phyloP scores from a whole-genome alignment of 129 eudicot species.

The Saussurea involucrata region DNA sequence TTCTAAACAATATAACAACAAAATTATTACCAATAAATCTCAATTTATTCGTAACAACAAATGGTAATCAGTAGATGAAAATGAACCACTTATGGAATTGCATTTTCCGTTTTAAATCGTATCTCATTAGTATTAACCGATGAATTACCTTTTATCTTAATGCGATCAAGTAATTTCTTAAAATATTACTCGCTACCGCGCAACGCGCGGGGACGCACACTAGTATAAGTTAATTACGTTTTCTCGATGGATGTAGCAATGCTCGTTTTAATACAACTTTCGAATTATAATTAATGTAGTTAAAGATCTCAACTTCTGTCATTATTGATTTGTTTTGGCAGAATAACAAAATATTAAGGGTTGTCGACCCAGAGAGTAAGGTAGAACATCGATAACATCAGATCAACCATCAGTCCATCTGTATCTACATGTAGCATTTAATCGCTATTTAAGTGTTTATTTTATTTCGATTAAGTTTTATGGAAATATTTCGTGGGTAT shows the following conservation, averaged over 20 bases:
- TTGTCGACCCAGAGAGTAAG: background rate
- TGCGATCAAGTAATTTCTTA: too few relatives aligned
- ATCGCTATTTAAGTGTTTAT: background rate
- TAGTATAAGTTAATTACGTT: background rate
- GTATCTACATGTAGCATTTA: background rate
- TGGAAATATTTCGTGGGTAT: background rate
- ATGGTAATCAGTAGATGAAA: too few relatives aligned
- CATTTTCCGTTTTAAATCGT: too few relatives aligned
- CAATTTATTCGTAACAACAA: too few relatives aligned
- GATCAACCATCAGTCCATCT: background rate
- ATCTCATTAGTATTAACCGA: too few relatives aligned
- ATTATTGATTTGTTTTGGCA: background rate
- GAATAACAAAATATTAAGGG: background rate
- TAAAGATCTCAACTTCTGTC: background rate
- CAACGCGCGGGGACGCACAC: too few relatives aligned
- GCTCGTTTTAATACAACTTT: background rate
- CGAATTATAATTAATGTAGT: background rate
- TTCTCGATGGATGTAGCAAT: background rate
- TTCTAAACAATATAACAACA: too few relatives aligned
- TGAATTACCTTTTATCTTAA: too few relatives aligned
- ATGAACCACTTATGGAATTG: too few relatives aligned
- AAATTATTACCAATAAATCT: too few relatives aligned
- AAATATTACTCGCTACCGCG: too few relatives aligned
- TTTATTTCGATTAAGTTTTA: background rate
- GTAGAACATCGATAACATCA: background rate